Evolutionary conservation across 2,329 filamentous ascomycete species (phyloP).

Genomic region (Phyllosticta citriasiana): DNA sequence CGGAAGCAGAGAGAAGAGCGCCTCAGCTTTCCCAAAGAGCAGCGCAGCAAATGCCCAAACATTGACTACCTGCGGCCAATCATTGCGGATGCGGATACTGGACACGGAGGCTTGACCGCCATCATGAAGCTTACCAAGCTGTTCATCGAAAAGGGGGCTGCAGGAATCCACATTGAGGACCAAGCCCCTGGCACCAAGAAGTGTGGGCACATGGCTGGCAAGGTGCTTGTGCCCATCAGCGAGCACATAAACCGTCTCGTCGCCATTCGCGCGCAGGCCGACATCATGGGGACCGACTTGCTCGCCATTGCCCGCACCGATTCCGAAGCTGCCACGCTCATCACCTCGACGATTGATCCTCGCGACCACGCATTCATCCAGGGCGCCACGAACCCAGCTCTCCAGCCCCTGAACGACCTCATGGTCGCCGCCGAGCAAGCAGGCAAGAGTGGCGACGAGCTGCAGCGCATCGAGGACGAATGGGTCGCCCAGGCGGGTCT

Average conservation of each 20-base stretch:
- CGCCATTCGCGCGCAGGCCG: constrained; percentile 91
- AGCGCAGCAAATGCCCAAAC: constrained; percentile 65
- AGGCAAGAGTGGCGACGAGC: constrained; percentile 68
- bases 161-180: constrained; percentile 97
- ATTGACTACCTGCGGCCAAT: constrained; percentile 93
- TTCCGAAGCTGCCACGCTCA: constrained; percentile 93
- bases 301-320: constrained; percentile 89
- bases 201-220: constrained; percentile 98
- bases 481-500: constrained; percentile 74
- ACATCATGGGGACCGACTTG: constrained; percentile 94
- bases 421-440: constrained; percentile 77
- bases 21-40: constrained; percentile 60
- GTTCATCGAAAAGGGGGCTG: constrained; percentile 91
- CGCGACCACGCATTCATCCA: constrained; percentile 92
- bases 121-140: constrained; percentile 99
- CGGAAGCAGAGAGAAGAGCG: constrained; percentile 97
- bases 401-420: constrained; percentile 79
- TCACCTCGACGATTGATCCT: constrained; percentile 91
- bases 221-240: constrained; percentile 90
- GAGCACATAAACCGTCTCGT: constrained; percentile 98
- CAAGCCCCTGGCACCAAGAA: constrained; percentile 98
- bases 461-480: constrained; percentile 85
- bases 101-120: constrained; percentile 93
- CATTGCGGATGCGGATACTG: constrained; percentile 93
- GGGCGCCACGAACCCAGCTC: constrained; percentile 73